Percentiles rank a stretch among this genome's conserved stretches.
Evolutionary conservation across 2,329 filamentous ascomycete genomes (phyloP).

Genomic region (Zymoseptoria pseudotritici): DNA sequence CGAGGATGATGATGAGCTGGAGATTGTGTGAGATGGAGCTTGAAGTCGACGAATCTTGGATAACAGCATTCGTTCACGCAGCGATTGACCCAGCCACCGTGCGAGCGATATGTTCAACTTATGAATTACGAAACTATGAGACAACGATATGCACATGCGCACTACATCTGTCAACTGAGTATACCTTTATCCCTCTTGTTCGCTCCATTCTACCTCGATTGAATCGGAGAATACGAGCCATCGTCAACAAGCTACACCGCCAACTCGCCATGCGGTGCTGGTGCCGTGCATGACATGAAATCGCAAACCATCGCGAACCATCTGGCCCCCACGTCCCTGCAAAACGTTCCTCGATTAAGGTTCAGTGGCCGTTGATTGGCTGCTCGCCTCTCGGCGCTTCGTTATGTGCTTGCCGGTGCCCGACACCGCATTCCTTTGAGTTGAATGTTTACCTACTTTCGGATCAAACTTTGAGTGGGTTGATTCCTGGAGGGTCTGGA

Average conservation of each 20-base stretch:
- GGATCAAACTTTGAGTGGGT: not conserved
- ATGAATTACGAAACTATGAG: not conserved
- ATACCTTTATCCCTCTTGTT: too few species aligned
- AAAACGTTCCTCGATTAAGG: not conserved
- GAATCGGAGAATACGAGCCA: not conserved
- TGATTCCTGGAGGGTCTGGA: not conserved
- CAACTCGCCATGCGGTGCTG: not conserved
- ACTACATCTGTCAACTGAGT: too few species aligned
- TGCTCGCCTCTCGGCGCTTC: not conserved
- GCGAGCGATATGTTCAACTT: not conserved
- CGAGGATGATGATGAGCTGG: slow-evolving; percentile 42
- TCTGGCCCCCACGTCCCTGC: not conserved
- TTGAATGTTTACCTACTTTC: not conserved
- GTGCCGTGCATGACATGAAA: not conserved
- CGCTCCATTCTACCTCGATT: not conserved
- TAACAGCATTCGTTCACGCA: not conserved
- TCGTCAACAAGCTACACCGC: not conserved
- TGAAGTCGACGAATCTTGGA: not conserved
- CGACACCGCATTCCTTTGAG: not conserved
- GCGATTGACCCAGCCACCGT: not conserved
- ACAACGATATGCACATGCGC: not conserved
- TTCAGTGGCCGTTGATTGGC: not conserved
- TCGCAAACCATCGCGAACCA: not conserved
- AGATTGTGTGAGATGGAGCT: slow-evolving; percentile 34
- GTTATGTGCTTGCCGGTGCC: not conserved